These are phyloP conservation scores for Mycena floridula DNA, from an alignment of 768 basidiomycete genomes.

Conservation along the genomic window DNA sequence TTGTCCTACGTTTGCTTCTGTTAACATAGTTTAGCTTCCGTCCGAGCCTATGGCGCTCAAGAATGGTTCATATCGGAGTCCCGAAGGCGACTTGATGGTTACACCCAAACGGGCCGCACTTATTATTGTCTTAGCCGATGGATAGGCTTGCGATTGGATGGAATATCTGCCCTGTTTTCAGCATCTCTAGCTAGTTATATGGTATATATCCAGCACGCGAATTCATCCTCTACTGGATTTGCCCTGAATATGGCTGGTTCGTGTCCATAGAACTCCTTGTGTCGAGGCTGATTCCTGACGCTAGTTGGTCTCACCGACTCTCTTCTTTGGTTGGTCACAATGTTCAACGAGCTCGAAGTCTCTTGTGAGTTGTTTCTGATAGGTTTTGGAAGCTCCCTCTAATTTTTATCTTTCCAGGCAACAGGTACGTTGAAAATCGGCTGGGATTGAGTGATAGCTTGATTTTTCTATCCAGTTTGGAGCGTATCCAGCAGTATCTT, in stretches of 20 bases:
- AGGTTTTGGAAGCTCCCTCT: not conserved
- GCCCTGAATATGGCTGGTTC: constrained; percentile 46
- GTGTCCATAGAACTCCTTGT: not conserved
- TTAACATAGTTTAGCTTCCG: constrained; percentile 31
- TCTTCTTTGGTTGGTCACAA: constrained; percentile 44
- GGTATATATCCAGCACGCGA: constrained; percentile 30
- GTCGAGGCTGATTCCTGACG: not conserved
- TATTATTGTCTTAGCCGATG: constrained; percentile 14
- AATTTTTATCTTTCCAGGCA: constrained; percentile 25
- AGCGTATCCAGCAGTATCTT: constrained; percentile 69
- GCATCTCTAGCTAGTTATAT: constrained; percentile 49
- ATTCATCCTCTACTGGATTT: constrained; percentile 42
- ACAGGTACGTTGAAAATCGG: constrained; percentile 27
- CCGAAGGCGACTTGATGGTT: constrained; percentile 47
- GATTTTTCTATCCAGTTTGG: too few species aligned
- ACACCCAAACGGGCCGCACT: constrained; percentile 34
- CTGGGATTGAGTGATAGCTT: too few species aligned
- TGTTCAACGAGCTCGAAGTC: constrained; percentile 39
- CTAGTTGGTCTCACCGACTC: constrained; percentile 17
- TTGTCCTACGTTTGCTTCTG: not conserved
- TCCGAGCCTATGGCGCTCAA: constrained; percentile 64
- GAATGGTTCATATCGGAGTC: constrained; percentile 37
- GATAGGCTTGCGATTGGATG: constrained; percentile 47
- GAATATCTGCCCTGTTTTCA: constrained; percentile 51
- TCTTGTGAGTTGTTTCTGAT: constrained; percentile 24